Base-by-base conservation (phyloP, 192 early-diverging fungal genomes). In the Coemansia sp. region DNA sequence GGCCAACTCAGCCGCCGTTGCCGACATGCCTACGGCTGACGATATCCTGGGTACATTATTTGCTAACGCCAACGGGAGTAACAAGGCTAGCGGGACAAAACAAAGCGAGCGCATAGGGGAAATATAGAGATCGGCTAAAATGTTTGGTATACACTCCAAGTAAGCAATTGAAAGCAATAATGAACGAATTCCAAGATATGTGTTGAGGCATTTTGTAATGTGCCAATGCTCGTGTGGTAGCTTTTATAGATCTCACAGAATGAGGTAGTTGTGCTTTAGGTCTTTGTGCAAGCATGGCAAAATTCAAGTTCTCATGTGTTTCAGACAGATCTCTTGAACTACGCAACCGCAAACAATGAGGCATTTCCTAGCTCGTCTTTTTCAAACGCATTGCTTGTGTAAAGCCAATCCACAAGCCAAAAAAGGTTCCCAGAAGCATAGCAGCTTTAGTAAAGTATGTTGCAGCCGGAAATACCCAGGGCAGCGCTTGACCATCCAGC, bases 351-450 rank as follows among this genome's bases (percentile, higher is more conserved):
- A 1, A 31, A 29, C 29, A 58, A n/a, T 58, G 55, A 58, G 55
- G 27, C 29, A 58, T 58, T 58, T 58, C 7, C 29, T 34, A 2
- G 55, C 29, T 32, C 55, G 2, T 31, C 4, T 32, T 15, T 3
- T 7, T 0, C 55, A 8, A 58, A 6, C 29, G 11, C 2, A 15
- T 24, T 15, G 27, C 29, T 58, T 32, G 55, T 6, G 29, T 17
- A 32, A 58, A 31, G 31, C 29, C 12, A 3, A 7, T 5, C 10
- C 5, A 11, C 51, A 12, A 12, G 15, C 12, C 6, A 17, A 56
- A 58, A 58, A 58, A 32, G 29, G 1, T 58, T 58, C 55, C 55
- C 55, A 58, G 55, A 34, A 7, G 50, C 50, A 24, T 24, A 24
- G 19, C 3, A 51, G 22, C 50, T 3, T 51, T 12, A 11, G 9